Conservation (phyloP, 176 grass and related monocot species). For the Oryza australiensis region DNA sequence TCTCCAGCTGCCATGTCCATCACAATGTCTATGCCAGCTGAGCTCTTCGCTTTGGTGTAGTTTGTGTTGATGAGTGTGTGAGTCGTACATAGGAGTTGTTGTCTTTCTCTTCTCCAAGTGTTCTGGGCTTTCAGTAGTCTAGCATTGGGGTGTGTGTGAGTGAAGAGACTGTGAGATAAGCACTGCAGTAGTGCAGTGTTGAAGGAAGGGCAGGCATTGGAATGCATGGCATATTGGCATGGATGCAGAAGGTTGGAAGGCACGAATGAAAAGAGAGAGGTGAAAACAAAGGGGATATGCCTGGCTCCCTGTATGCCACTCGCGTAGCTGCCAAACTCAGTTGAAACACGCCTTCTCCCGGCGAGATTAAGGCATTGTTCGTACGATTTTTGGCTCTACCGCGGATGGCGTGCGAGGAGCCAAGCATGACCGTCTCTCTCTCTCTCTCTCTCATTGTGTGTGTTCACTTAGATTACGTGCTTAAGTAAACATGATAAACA, state of each 20-base stretch:
- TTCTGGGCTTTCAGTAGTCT: neutral
- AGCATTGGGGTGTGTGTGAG: neutral
- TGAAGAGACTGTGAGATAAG: neutral
- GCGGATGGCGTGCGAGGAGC: constrained; percentile 99
- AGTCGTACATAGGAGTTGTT: neutral
- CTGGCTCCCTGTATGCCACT: constrained; percentile 99
- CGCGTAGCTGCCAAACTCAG: constrained; percentile 69
- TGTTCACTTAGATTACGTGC: neutral
- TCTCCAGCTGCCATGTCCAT: neutral
- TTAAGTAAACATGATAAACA: neutral
- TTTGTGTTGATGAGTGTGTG: neutral
- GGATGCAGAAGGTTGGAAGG: neutral
- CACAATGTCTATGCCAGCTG: neutral
- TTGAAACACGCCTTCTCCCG: neutral
- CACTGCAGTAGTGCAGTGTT: neutral
- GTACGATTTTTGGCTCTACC: constrained; percentile 65
- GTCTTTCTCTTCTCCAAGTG: neutral
- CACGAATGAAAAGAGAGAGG: constrained; percentile 27
- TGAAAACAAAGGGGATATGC: constrained; percentile 65
- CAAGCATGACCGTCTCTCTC: constrained; percentile 87
- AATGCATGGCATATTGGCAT: constrained; percentile 8
- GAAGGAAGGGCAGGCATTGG: neutral
- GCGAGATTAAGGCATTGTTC: neutral
- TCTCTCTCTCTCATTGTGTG: constrained; percentile 2
- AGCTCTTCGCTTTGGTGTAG: neutral